Conservation (phyloP, 805 yeast genomes). For the Suhomyces sp. region DNA sequence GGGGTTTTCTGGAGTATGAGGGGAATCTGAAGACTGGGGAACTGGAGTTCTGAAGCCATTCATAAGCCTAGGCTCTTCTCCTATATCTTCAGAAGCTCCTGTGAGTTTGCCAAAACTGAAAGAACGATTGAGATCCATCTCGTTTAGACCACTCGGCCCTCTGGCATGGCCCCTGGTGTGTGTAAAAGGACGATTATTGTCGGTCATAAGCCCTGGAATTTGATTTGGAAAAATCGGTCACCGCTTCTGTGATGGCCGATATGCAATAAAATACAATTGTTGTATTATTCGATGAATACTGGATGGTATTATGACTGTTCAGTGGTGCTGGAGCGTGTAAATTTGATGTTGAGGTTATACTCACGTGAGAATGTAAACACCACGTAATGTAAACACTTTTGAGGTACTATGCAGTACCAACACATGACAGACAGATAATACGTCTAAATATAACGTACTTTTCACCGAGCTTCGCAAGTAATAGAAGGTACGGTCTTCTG, state of each 20-base stretch:
- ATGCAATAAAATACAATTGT: neutral
- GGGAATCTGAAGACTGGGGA: neutral
- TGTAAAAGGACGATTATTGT: neutral
- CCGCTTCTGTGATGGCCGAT: neutral
- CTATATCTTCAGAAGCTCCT: neutral
- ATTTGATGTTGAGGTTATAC: neutral
- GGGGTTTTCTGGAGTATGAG: neutral
- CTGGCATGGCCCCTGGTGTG: slow-evolving; percentile 1
- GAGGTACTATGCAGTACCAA: neutral
- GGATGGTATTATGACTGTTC: neutral
- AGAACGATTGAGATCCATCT: neutral
- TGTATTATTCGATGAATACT: neutral
- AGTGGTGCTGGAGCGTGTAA: neutral
- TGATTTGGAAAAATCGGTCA: neutral
- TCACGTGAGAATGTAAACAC: neutral
- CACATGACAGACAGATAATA: neutral
- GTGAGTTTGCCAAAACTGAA: slow-evolving; percentile 2
- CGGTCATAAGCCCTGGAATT: neutral
- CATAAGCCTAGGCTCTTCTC: neutral
- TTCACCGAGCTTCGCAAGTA: no score
- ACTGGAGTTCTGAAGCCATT: neutral
- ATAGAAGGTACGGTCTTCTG: neutral
- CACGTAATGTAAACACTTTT: neutral
- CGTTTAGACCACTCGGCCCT: neutral
- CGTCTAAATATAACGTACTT: neutral